Evolutionary conservation across 2,329 filamentous ascomycete genomes (phyloP).

Genomic region (Fusarium duplospermum): DNA sequence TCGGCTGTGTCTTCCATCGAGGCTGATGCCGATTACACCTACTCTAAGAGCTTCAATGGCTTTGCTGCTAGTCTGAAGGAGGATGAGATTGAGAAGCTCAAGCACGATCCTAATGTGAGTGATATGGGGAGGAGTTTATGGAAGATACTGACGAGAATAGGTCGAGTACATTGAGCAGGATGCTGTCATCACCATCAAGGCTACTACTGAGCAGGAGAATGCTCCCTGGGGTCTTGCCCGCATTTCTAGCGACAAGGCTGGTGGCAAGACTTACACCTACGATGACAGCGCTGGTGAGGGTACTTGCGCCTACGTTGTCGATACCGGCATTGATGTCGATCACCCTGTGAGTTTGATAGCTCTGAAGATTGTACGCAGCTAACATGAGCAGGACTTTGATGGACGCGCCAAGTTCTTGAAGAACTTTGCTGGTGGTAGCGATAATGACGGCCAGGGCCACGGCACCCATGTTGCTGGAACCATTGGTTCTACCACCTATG

Average conservation of each 20-base stretch:
- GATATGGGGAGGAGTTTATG: no score
- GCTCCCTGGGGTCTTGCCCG: constrained; percentile 55
- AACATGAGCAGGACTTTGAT: constrained; percentile 44
- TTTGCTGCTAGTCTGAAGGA: constrained; percentile 45
- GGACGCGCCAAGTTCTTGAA: constrained; percentile 49
- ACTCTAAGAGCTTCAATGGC: constrained; percentile 40
- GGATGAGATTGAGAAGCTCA: constrained; percentile 41
- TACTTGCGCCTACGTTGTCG: constrained; percentile 59
- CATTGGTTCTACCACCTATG: constrained; percentile 49
- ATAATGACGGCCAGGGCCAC: constrained; percentile 53
- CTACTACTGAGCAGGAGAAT: constrained; percentile 47
- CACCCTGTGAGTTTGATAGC: constrained; percentile 49
- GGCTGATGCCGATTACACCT: constrained; percentile 49
- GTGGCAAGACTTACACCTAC: constrained; percentile 51
- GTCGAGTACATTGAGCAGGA: constrained; percentile 57
- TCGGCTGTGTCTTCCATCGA: constrained; percentile 43
- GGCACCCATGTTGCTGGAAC: constrained; percentile 54
- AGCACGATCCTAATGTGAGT: constrained; percentile 43
- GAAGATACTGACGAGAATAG: constrained; percentile 11
- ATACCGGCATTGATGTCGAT: constrained; percentile 56
- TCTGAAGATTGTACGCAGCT: not conserved
- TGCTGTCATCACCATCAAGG: constrained; percentile 44
- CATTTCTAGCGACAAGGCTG: constrained; percentile 50
- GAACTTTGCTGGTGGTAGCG: constrained; percentile 42
- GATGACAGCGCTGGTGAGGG: constrained; percentile 55